These are phyloP conservation scores for Mycena epipterygia DNA, from an alignment of 768 basidiomycete species.

Conservation along the genomic window DNA sequence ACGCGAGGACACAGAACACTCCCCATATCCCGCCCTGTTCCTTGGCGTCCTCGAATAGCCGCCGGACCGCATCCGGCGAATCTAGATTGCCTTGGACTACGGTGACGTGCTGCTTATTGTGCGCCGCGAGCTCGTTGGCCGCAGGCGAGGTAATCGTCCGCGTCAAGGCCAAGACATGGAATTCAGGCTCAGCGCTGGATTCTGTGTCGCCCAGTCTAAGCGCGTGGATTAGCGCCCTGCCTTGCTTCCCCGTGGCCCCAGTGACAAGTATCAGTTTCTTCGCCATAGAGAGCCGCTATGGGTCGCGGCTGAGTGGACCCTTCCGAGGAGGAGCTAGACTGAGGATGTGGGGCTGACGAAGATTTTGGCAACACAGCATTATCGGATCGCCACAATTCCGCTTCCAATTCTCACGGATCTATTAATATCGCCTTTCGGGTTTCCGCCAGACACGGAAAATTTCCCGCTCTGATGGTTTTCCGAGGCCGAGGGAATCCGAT, in stretches of 20 bases:
- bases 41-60: slow-evolving; percentile 52
- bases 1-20: slow-evolving; percentile 55
- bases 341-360: too few relatives aligned
- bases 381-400: too few relatives aligned
- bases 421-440: too few relatives aligned
- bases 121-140: slow-evolving; percentile 41
- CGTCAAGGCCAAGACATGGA: slow-evolving; percentile 54
- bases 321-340: too few relatives aligned
- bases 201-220: slow-evolving; percentile 34
- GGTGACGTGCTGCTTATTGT: slow-evolving; percentile 40
- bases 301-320: too few relatives aligned
- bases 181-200: slow-evolving; percentile 29
- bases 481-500: too few relatives aligned
- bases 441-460: too few relatives aligned
- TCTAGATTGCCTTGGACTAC: slow-evolving; percentile 55
- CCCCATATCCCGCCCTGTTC: slow-evolving; percentile 50
- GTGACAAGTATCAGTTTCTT: slow-evolving; percentile 47
- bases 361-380: too few relatives aligned
- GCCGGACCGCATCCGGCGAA: slow-evolving; percentile 41
- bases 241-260: slow-evolving; percentile 56
- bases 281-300: too few relatives aligned
- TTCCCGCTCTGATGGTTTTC: too few relatives aligned
- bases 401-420: too few relatives aligned
- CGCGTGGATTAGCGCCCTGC: slow-evolving; percentile 48
- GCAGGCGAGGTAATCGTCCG: slow-evolving; percentile 46